These are phyloP conservation scores for Aspergillus sp. DNA, from an alignment of 2,329 filamentous ascomycete genomes.

Conservation along the genomic window DNA sequence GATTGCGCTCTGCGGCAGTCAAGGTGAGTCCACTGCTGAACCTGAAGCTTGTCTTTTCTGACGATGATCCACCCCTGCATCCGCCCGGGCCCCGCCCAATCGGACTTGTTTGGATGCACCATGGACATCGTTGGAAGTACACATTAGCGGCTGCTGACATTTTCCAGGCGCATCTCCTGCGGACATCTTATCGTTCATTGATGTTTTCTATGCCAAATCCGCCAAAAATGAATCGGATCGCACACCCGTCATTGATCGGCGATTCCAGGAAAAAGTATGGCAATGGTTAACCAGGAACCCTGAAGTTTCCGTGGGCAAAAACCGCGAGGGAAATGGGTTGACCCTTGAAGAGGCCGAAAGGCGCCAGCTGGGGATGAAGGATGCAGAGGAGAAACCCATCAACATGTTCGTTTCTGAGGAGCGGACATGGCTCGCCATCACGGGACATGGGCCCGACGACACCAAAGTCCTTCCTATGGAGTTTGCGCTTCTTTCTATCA, in stretches of 20 bases:
- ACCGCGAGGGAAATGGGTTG: conserved; percentile 42
- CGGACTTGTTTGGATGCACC: neutral
- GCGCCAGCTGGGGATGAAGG: conserved; percentile 4
- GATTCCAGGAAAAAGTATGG: conserved; percentile 57
- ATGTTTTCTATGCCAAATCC: conserved; percentile 35
- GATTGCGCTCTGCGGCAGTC: conserved; percentile 58
- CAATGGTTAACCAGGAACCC: conserved; percentile 56
- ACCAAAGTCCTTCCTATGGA: conserved; percentile 55
- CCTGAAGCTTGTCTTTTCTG: conserved; percentile 5
- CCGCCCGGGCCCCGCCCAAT: conserved; percentile 2
- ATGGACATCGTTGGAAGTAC: neutral
- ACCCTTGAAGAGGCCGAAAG: conserved; percentile 42
- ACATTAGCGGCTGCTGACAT: neutral
- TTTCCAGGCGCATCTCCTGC: conserved; percentile 34
- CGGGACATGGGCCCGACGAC: conserved; percentile 59
- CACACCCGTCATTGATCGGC: conserved; percentile 45
- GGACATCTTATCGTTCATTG: conserved; percentile 36
- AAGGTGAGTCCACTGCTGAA: conserved; percentile 40
- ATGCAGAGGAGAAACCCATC: conserved; percentile 10
- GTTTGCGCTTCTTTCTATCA: conserved; percentile 58
- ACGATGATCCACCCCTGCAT: conserved; percentile 15
- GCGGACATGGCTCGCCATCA: conserved; percentile 59
- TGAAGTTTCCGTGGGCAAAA: conserved; percentile 53
- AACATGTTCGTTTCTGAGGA: conserved; percentile 55
- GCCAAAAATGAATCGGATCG: conserved; percentile 19